These are phyloP conservation scores for Fusarium sp. DNA, from an alignment of 2,329 filamentous ascomycete species.

Conservation along the genomic window DNA sequence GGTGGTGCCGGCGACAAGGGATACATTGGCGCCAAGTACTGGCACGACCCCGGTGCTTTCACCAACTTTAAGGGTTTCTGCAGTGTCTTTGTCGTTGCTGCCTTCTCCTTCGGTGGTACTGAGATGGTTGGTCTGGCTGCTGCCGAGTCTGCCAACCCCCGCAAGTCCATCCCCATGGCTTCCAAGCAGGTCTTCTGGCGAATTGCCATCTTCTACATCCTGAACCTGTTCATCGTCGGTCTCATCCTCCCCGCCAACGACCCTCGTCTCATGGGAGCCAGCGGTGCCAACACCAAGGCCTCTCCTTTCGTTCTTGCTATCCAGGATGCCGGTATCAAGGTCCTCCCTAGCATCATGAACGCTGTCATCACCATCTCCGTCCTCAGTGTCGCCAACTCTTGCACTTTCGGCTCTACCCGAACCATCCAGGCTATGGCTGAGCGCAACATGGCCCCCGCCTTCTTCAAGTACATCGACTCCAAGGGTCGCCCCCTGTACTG, in stretches of 20 bases:
- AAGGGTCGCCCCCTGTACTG: constrained; percentile 80
- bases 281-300: constrained; percentile 70
- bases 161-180: constrained; percentile 81
- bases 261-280: constrained; percentile 64
- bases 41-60: constrained; percentile 81
- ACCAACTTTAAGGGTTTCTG: constrained; percentile 83
- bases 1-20: constrained; percentile 75
- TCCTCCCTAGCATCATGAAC: constrained; percentile 89
- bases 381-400: constrained; percentile 88
- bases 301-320: constrained; percentile 96
- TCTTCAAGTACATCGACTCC: constrained; percentile 82
- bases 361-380: constrained; percentile 90
- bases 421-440: constrained; percentile 90
- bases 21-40: constrained; percentile 82
- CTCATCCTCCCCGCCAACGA: constrained; percentile 80
- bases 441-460: constrained; percentile 78
- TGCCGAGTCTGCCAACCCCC: constrained; percentile 77
- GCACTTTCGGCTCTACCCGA: constrained; percentile 89
- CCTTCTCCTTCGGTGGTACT: constrained; percentile 76
- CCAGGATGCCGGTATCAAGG: constrained; percentile 78
- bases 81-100: constrained; percentile 76
- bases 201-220: constrained; percentile 88
- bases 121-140: constrained; percentile 79
- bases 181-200: constrained; percentile 97
- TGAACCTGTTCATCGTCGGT: constrained; percentile 81